phyloP scores from a whole-genome alignment of 2,329 filamentous ascomycete species.

The Samsoniella hepiali region DNA sequence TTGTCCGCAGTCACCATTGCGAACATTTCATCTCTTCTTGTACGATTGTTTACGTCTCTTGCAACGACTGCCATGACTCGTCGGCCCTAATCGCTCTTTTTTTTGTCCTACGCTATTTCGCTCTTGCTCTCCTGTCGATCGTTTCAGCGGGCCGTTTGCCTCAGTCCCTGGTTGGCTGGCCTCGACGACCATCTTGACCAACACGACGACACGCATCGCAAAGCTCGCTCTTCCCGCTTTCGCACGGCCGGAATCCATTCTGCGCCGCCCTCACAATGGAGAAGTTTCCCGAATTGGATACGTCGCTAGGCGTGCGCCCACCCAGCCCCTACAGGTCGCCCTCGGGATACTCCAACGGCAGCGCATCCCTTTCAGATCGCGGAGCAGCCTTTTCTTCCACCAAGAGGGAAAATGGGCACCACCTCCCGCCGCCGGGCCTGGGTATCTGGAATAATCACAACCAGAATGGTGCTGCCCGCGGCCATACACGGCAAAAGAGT shows the following conservation, averaged over 20 bases:
- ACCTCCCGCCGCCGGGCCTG: slow-evolving; percentile 25
- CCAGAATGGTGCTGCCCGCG: slow-evolving; percentile 30
- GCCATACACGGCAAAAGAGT: slow-evolving; percentile 77
- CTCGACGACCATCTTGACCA: neutral
- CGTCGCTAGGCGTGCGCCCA: slow-evolving; percentile 29
- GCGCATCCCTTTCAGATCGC: slow-evolving; percentile 29
- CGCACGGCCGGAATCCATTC: neutral
- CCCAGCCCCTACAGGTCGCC: slow-evolving; percentile 29
- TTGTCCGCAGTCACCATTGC: neutral
- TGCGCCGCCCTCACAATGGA: slow-evolving; percentile 39
- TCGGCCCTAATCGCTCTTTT: neutral
- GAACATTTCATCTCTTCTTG: neutral
- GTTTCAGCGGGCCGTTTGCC: slow-evolving; percentile 6
- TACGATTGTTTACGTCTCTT: slow-evolving; percentile 9
- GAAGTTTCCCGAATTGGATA: slow-evolving; percentile 56
- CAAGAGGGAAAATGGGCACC: slow-evolving; percentile 26
- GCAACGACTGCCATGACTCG: slow-evolving; percentile 14
- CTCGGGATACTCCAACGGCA: slow-evolving; percentile 29
- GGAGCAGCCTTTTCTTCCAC: slow-evolving; percentile 27
- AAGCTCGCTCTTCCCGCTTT: neutral
- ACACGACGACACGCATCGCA: neutral
- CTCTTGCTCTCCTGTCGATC: slow-evolving; percentile 14
- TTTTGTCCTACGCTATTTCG: neutral
- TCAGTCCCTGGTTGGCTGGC: neutral
- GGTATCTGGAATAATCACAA: slow-evolving; percentile 15